phyloP scores from a whole-genome alignment of 108 stramenopile species.

The Pelagomonas calceolata region DNA sequence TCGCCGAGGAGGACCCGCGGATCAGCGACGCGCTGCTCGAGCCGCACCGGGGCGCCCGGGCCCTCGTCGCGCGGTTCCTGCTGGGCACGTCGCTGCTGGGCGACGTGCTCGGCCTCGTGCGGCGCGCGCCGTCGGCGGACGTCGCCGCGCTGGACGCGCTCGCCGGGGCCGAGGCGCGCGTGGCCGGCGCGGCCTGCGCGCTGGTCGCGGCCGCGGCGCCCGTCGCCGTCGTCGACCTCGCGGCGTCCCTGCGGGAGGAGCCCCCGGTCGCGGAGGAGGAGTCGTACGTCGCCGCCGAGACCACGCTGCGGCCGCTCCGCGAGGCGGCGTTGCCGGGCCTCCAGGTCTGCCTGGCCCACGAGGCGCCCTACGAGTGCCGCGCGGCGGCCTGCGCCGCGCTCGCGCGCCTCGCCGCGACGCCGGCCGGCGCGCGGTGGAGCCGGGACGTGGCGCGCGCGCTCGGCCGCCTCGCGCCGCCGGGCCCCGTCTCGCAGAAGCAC shows the following conservation, averaged over 20 bases:
- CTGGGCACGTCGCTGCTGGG: background rate
- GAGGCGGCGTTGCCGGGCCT: background rate
- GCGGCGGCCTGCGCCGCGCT: background rate
- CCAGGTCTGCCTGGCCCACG: background rate
- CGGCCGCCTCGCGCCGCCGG: background rate
- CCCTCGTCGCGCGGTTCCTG: background rate
- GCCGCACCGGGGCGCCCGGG: background rate
- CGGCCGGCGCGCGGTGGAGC: background rate
- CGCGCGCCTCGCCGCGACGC: background rate
- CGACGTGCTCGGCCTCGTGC: background rate
- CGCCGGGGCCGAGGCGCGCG: background rate
- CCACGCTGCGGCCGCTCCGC: background rate
- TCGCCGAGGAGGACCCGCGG: no score
- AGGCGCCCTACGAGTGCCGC: background rate
- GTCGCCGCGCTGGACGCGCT: background rate
- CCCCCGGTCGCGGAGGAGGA: background rate
- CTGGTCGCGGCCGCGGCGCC: background rate
- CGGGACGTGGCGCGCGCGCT: background rate
- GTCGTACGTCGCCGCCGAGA: background rate
- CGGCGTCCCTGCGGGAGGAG: background rate
- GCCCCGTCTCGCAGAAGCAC: background rate
- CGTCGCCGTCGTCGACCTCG: background rate
- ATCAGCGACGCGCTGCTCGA: background rate
- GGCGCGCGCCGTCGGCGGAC: background rate
- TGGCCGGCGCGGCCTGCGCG: background rate